Evolutionary conservation across 176 grass and related monocot species (phyloP), one percentile per base, ranked within the genome.

Genomic region (Eremochloa ophiuroides): DNA sequence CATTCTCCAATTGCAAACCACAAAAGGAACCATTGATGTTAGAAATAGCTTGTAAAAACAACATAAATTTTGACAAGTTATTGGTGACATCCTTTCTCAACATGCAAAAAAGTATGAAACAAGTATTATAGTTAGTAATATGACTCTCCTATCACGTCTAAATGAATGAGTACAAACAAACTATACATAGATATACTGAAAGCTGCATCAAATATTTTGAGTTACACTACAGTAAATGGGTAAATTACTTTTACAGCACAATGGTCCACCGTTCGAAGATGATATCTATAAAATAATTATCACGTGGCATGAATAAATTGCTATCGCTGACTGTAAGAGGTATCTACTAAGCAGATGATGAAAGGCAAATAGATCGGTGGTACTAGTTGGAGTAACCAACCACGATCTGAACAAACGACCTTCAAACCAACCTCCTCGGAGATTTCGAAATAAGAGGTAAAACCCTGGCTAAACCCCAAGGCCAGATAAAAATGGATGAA

Each of bases 381-480:
- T 31, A 25, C 61, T 61, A 68, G 10, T 48, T 47, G 17, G 39
- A 76, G 46, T 81, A 34, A 38, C 22, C 28, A 70, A 12, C 11
- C 33, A 51, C 3, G 23, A 15, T 40, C 7, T 30, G 12, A 64
- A 51, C 40, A 50, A 63, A 43, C 41, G 40, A 41, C 2, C 15
- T 46, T 7, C 23, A 27, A 23, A 69, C 12, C 12, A 47, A 6
- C 15, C 16, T 41, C 27, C 4, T 29, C 27, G 4, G 14, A 30
- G 26, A 48, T 48, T 48, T 47, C 33, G 17, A 73, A 62, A 23
- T 4, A 76, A 53, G 7, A 11, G 9, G 71, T 33, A 61, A 74
- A 90, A 78, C 88, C 79, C 79, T 60, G 18, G 26, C 17, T 39
- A 68, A 79, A 78, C 28, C 46, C 60, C 16, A 61, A 20, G 74